A percentile compares a stretch with the other conserved stretches of the same genome.
Conservation (phyloP, 176 grass and related monocot species). For the Guadua angustifolia region DNA sequence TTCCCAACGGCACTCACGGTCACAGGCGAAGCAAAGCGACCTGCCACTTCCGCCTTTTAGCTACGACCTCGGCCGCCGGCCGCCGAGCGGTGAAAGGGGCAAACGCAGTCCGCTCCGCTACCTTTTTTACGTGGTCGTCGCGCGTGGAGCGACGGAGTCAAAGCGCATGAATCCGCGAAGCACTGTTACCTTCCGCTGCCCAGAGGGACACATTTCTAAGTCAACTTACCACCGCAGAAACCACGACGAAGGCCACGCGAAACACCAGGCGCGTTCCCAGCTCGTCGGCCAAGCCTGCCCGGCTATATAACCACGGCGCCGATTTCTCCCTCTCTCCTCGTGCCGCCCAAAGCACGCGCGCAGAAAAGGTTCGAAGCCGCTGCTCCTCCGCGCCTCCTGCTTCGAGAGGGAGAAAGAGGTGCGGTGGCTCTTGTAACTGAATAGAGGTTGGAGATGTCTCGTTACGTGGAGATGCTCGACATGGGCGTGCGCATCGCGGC, state of each 20-base stretch:
- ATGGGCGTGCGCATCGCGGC: constrained; percentile 81
- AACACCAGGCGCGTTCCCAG: neutral
- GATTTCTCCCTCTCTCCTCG: neutral
- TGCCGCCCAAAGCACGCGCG: neutral
- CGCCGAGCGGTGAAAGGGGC: neutral
- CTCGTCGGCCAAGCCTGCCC: neutral
- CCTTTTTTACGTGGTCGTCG: neutral
- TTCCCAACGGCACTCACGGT: neutral
- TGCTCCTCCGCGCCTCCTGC: neutral
- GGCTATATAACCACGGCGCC: constrained; percentile 26
- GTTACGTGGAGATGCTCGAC: constrained; percentile 76
- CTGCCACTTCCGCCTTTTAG: neutral
- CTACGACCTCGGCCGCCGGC: neutral
- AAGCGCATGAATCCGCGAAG: neutral
- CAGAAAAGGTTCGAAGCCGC: neutral
- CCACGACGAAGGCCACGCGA: constrained; percentile 4
- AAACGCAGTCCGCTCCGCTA: neutral
- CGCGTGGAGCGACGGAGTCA: neutral
- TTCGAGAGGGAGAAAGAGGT: neutral
- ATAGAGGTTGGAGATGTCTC: constrained; percentile 32
- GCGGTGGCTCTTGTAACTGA: no score
- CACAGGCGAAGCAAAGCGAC: neutral
- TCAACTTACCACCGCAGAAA: neutral
- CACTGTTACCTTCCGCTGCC: neutral
- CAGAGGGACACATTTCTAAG: neutral